Conservation (phyloP, 306 rosid genomes). For the Amphicarpaea edgeworthii region DNA sequence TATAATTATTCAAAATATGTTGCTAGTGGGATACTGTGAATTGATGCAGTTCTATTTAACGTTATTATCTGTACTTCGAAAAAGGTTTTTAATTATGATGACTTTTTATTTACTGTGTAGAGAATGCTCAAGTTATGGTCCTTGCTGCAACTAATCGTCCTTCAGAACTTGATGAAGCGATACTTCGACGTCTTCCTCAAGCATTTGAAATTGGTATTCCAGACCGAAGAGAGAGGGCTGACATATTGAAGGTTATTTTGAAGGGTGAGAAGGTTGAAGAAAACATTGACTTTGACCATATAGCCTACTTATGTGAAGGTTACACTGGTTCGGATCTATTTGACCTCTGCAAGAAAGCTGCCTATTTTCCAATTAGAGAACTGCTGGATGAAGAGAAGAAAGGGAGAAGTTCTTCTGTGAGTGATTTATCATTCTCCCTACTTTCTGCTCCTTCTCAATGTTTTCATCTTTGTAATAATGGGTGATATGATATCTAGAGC, state of each 20-base stretch:
- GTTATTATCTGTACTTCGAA: neutral
- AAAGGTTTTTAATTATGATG: neutral
- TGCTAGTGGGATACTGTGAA: conserved; percentile 12
- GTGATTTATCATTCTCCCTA: conserved; percentile 48
- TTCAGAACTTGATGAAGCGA: conserved; percentile 98
- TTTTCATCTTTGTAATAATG: conserved; percentile 14
- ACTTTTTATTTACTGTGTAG: conserved; percentile 50
- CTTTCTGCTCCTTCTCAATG: neutral
- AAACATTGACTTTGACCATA: conserved; percentile 58
- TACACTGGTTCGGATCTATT: conserved; percentile 95
- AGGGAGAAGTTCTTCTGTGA: conserved; percentile 73
- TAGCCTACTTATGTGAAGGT: conserved; percentile 81
- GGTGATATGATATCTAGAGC: neutral
- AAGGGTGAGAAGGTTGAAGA: conserved; percentile 78
- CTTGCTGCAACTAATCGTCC: conserved; percentile 99
- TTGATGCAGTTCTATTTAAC: conserved; percentile 4
- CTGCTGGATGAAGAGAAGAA: conserved; percentile 76
- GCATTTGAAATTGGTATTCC: conserved; percentile 96
- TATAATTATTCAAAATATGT: conserved; percentile 21
- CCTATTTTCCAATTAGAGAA: conserved; percentile 89
- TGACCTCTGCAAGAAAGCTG: conserved; percentile 98
- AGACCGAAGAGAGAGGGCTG: conserved; percentile 77
- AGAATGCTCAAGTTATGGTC: conserved; percentile 94
- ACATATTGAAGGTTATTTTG: conserved; percentile 80
- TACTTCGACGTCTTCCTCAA: conserved; percentile 96